Evolutionary conservation across 2,329 filamentous ascomycete species (phyloP).

Genomic region (Sphaerulina populicola): DNA sequence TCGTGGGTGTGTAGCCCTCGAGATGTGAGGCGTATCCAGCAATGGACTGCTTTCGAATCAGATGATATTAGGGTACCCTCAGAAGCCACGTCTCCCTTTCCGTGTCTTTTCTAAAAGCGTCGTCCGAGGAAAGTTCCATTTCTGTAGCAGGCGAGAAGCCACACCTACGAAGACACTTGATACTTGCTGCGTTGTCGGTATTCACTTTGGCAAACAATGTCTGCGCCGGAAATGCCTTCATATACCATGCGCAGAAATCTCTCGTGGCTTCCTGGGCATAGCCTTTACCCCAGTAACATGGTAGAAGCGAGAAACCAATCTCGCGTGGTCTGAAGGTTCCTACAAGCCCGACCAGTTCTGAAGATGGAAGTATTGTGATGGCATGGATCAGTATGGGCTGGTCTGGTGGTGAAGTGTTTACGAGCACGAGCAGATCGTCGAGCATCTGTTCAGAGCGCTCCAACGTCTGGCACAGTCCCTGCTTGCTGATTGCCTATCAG

Average conservation of each 20-base stretch:
- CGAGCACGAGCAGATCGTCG: slow-evolving; percentile 18
- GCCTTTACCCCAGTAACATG: slow-evolving; percentile 16
- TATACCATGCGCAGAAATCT: slow-evolving; percentile 17
- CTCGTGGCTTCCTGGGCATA: slow-evolving; percentile 15
- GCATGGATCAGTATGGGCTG: slow-evolving; percentile 16
- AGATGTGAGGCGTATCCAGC: not conserved
- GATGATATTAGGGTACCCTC: not conserved
- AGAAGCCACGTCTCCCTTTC: slow-evolving; percentile 3
- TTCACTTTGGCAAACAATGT: slow-evolving; percentile 18
- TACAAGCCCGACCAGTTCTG: slow-evolving; percentile 14
- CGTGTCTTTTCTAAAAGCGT: not conserved
- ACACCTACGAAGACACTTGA: slow-evolving; percentile 14
- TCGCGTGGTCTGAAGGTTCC: slow-evolving; percentile 20
- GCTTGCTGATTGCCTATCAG: slow-evolving; percentile 11
- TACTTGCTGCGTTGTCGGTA: slow-evolving; percentile 13
- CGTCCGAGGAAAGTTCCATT: not conserved
- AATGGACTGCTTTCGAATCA: not conserved
- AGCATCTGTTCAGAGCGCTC: slow-evolving; percentile 15
- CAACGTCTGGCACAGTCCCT: slow-evolving; percentile 14
- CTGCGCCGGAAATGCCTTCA: slow-evolving; percentile 5
- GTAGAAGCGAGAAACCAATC: slow-evolving; percentile 19
- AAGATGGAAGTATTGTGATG: slow-evolving; percentile 11
- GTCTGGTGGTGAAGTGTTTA: slow-evolving; percentile 8
- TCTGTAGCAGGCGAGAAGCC: slow-evolving; percentile 9
- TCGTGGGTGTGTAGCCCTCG: not conserved